A percentile compares a stretch with the other conserved stretches of the same genome.
phyloP scores from a whole-genome alignment of 306 rosid genomes.

The Pterocarpus santalinus region DNA sequence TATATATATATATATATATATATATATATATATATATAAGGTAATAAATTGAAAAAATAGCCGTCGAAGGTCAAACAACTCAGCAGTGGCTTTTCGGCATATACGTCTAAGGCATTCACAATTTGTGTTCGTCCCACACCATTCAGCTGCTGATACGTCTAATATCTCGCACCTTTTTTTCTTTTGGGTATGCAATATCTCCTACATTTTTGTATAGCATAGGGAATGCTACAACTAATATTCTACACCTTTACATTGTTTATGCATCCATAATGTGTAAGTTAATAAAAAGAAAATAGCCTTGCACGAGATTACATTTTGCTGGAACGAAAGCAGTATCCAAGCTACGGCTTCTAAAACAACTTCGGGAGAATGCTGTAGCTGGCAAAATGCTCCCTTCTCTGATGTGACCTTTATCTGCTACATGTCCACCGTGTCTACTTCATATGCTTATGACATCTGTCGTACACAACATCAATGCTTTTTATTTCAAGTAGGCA shows the following conservation, averaged over 20 bases:
- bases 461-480: conserved; percentile 14
- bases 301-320: conserved; percentile 9
- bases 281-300: not conserved
- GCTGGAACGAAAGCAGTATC: conserved; percentile 24
- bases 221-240: conserved; percentile 15
- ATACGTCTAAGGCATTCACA: not conserved
- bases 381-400: conserved; percentile 25
- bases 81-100: not conserved
- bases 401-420: not conserved
- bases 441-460: conserved; percentile 13
- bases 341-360: conserved; percentile 36
- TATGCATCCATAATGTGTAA: not conserved
- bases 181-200: not conserved
- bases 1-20: no score
- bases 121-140: not conserved
- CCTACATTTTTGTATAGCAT: not conserved
- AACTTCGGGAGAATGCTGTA: conserved; percentile 35
- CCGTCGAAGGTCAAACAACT: not conserved
- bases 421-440: conserved; percentile 18
- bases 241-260: conserved; percentile 1
- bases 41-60: not conserved
- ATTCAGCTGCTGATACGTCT: not conserved
- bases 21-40: not conserved
- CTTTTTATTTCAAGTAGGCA: conserved; percentile 1
- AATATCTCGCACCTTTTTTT: not conserved